Percentiles rank a stretch among this genome's conserved stretches.
These are phyloP conservation scores for Ogataea parapolymorpha DNA, from an alignment of 805 yeast genomes.

Conservation along the genomic window DNA sequence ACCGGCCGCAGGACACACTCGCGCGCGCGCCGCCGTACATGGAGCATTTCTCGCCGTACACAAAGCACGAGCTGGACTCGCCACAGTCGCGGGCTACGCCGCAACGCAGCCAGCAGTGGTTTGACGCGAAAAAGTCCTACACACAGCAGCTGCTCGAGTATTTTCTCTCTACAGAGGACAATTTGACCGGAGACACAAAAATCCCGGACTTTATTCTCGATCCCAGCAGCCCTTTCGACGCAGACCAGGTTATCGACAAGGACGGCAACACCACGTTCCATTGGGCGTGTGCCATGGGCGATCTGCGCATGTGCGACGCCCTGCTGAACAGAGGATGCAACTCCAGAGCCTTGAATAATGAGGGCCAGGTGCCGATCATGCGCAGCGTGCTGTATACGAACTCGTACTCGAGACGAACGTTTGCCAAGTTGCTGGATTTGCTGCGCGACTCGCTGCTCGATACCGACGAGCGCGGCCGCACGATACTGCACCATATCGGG, in stretches of 20 bases:
- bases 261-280: slow-evolving; percentile 95
- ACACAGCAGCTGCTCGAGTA: slow-evolving; percentile 47
- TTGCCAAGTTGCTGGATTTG: slow-evolving; percentile 72
- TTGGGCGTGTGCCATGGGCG: slow-evolving; percentile 98
- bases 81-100: slow-evolving; percentile 7
- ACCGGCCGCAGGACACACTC: slow-evolving; percentile 1
- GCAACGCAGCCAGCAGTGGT: slow-evolving; percentile 11
- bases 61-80: slow-evolving; percentile 8
- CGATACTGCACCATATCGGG: slow-evolving; percentile 85
- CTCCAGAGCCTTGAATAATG: slow-evolving; percentile 53
- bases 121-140: slow-evolving; percentile 37
- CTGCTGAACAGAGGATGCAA: slow-evolving; percentile 75
- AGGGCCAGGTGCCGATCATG: slow-evolving; percentile 86
- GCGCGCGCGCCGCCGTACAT: slow-evolving; percentile 2
- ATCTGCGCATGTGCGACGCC: slow-evolving; percentile 69
- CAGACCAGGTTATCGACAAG: slow-evolving; percentile 81
- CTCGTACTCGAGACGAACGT: slow-evolving; percentile 75
- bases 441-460: slow-evolving; percentile 75
- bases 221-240: slow-evolving; percentile 63
- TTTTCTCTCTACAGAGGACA: slow-evolving; percentile 57
- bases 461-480: slow-evolving; percentile 68
- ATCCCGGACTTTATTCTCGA: slow-evolving; percentile 64
- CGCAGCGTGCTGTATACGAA: slow-evolving; percentile 85
- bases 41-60: slow-evolving; percentile 3
- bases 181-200: slow-evolving; percentile 25